Conservation (phyloP, 2,329 filamentous ascomycete species). For the Aureobasidium vineae region DNA sequence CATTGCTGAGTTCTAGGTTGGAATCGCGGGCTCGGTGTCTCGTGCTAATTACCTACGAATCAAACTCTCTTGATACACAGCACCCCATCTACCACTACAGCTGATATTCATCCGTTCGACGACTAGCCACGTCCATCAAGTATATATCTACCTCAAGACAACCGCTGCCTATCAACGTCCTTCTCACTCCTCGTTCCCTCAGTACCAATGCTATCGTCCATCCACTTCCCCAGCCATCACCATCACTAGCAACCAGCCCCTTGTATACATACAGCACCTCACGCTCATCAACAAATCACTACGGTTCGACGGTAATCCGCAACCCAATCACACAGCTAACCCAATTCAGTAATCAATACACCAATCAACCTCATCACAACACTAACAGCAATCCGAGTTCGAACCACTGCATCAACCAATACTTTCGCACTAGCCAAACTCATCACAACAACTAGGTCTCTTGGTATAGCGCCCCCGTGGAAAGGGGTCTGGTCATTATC, state of each 20-base stretch:
- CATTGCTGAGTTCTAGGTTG: constrained; percentile 48
- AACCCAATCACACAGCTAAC: background rate
- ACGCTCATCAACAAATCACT: background rate
- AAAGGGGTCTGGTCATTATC: background rate
- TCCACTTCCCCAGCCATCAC: no score
- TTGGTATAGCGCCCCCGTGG: background rate
- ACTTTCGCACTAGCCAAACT: background rate
- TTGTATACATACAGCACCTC: background rate
- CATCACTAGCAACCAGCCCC: background rate
- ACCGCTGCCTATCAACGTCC: background rate
- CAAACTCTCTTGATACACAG: background rate
- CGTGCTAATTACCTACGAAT: background rate
- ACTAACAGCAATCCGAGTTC: background rate
- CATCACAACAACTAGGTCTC: background rate
- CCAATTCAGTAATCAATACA: background rate
- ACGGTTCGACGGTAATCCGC: background rate
- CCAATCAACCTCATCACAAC: background rate
- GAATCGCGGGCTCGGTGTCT: no score
- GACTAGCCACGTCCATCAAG: background rate
- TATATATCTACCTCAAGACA: no score
- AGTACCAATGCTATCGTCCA: no score
- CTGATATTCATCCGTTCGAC: background rate
- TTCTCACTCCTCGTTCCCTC: background rate
- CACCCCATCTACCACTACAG: no score
- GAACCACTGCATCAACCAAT: background rate